Evolutionary conservation across 805 yeast species (phyloP).

Genomic region (Candida ovalis): DNA sequence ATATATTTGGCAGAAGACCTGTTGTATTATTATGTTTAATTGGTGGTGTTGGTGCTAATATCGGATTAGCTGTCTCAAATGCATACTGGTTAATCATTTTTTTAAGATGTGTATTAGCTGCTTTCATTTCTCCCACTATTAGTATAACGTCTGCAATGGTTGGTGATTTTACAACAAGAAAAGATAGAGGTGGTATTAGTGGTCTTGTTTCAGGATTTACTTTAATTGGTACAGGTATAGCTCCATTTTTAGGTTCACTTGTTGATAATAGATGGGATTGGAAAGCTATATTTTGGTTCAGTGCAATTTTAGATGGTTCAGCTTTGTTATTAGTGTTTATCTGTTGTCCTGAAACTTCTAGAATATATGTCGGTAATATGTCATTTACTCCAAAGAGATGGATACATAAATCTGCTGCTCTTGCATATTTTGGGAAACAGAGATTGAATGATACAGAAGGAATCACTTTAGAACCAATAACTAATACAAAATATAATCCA

Average conservation of each 20-base stretch:
- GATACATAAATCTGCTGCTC: conserved; percentile 44
- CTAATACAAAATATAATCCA: conserved; percentile 21
- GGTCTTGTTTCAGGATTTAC: conserved; percentile 65
- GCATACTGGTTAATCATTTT: conserved; percentile 58
- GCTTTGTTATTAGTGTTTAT: conserved; percentile 33
- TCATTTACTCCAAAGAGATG: conserved; percentile 47
- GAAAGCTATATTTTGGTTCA: conserved; percentile 75
- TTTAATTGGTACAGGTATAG: conserved; percentile 71
- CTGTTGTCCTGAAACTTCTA: conserved; percentile 69
- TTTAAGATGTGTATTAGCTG: conserved; percentile 71
- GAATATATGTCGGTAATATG: conserved; percentile 73
- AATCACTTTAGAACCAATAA: conserved; percentile 16
- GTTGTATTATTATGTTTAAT: conserved; percentile 50
- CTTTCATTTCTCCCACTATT: conserved; percentile 72
- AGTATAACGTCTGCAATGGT: conserved; percentile 67
- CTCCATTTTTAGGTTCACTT: conserved; percentile 64
- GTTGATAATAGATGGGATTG: conserved; percentile 56
- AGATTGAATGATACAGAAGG: conserved; percentile 31
- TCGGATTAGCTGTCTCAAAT: conserved; percentile 60
- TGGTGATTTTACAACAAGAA: conserved; percentile 67
- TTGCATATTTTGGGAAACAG: conserved; percentile 29
- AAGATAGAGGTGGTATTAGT: conserved; percentile 65
- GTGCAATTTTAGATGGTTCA: conserved; percentile 59
- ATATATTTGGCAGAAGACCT: conserved; percentile 69
- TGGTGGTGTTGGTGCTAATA: conserved; percentile 55